These are phyloP conservation scores for Guillardia theta DNA, from an alignment of 78 protist genomes.

Conservation along the genomic window DNA sequence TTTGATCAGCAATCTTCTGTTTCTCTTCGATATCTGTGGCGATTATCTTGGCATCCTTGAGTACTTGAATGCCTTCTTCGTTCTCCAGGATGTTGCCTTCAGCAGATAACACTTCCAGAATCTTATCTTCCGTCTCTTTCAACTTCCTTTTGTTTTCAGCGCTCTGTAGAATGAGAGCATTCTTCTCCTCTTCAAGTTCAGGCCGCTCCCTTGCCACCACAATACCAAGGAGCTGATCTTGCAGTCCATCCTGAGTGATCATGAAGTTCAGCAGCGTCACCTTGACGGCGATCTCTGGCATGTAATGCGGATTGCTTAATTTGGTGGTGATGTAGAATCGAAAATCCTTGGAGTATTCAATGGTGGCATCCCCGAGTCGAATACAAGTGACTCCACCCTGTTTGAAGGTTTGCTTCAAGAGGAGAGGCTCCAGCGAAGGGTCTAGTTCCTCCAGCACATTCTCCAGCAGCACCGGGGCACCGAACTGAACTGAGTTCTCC, in stretches of 20 bases:
- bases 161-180: conserved; percentile 44
- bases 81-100: conserved; percentile 61
- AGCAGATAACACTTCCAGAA: conserved; percentile 60
- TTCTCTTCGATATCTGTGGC: conserved; percentile 58
- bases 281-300: conserved; percentile 67
- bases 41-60: conserved; percentile 49
- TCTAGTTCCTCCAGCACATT: conserved; percentile 73
- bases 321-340: conserved; percentile 66
- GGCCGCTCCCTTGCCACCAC: conserved; percentile 76
- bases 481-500: conserved; percentile 73
- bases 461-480: conserved; percentile 75
- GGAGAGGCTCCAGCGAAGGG: conserved; percentile 75
- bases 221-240: conserved; percentile 74
- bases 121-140: conserved; percentile 76
- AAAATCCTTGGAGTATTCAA: conserved; percentile 68
- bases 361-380: conserved; percentile 71
- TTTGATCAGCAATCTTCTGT: conserved; percentile 50
- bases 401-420: conserved; percentile 59
- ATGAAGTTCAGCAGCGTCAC: conserved; percentile 75
- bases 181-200: conserved; percentile 73
- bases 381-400: conserved; percentile 60
- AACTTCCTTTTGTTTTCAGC: conserved; percentile 52
- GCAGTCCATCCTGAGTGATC: conserved; percentile 72
- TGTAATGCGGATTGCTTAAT: conserved; percentile 68
- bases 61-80: conserved; percentile 51